Base-by-base conservation (phyloP, 495 filamentous ascomycete genomes). In the Amniculicola lignicola region DNA sequence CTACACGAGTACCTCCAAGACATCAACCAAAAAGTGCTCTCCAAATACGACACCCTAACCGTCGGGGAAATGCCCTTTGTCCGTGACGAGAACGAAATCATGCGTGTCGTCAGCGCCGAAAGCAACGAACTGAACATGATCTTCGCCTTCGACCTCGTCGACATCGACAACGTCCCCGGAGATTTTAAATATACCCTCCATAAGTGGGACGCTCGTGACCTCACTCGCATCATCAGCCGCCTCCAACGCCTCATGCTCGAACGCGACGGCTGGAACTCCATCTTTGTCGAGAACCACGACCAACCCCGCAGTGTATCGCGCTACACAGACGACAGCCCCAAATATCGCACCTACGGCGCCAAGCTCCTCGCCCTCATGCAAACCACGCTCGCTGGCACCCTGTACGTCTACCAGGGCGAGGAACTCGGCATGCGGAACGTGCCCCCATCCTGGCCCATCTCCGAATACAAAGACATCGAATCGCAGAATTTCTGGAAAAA, bases 351-450 rank as follows among this genome's bases (percentile, higher is more conserved):
- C 21, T 55, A 69, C 1, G 70, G 74, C 36, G 77, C 78, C 0
- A 82, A 81, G 38, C 66, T 82, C 47, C 68, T 82, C 10, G 69
- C 70, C n/a, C 62, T 81, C 48, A 74, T 81, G 68, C 67, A 74
- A 37, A 72, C 75, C 0, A 80, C 72, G 4, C 67, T 79, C 2
- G 69, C 67, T 1, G 79, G 79, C 0, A 82, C 79, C 5, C 51
- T 79, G 15, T 82, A 70, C 47, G 67, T 82, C 18, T 82, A 82
- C 59, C 79, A 82, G 55, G 79, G 79, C 24, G 72, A 82, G 53
- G 79, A 82, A 59, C 67, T 82, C 23, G 79, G 79, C 11, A 79
- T 80, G 74, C 63, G 72, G n/a, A 81, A 82, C 46, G 63, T 76
- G 9, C 78, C 77, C 0, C 43, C 46, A 4, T 60, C 62, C 2